Evolutionary conservation across 2,329 filamentous ascomycete genomes (phyloP).

Genomic region (Pseudocercospora eumusae): DNA sequence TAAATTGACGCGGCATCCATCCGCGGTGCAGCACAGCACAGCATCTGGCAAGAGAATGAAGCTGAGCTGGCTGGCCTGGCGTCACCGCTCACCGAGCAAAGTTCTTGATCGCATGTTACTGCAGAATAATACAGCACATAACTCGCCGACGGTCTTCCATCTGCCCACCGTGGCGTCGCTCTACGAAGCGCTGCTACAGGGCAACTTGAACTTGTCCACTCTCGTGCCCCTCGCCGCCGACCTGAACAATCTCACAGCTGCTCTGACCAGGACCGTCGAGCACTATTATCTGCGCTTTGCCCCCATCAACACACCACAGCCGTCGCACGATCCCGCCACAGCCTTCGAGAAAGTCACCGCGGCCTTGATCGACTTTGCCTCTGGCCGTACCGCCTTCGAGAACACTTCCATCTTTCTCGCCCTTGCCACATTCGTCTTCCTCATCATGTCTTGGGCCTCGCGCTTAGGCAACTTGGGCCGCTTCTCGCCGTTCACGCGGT

Average conservation of each 20-base stretch:
- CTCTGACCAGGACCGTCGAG: constrained; percentile 22
- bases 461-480: constrained; percentile 49
- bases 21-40: no score
- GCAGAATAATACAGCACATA: no score
- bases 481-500: constrained; percentile 53
- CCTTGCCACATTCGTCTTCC: constrained; percentile 42
- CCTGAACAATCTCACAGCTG: constrained; percentile 23
- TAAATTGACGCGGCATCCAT: background rate
- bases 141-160: no score
- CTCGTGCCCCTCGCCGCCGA: constrained; percentile 14
- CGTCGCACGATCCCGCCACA: constrained; percentile 16
- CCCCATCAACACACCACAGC: constrained; percentile 5
- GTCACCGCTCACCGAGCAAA: background rate
- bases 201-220: constrained; percentile 18
- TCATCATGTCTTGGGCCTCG: constrained; percentile 51
- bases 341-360: constrained; percentile 19
- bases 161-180: constrained; percentile 10
- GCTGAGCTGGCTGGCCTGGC: no score
- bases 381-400: constrained; percentile 34
- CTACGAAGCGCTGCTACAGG: constrained; percentile 10
- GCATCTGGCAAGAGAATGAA: no score
- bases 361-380: constrained; percentile 30
- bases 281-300: constrained; percentile 21
- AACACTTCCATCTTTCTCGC: constrained; percentile 39
- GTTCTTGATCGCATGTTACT: constrained; percentile 3